These are phyloP conservation scores for Sporodiniella umbellata DNA, from an alignment of 371 early-diverging fungal genomes.

Conservation along the genomic window DNA sequence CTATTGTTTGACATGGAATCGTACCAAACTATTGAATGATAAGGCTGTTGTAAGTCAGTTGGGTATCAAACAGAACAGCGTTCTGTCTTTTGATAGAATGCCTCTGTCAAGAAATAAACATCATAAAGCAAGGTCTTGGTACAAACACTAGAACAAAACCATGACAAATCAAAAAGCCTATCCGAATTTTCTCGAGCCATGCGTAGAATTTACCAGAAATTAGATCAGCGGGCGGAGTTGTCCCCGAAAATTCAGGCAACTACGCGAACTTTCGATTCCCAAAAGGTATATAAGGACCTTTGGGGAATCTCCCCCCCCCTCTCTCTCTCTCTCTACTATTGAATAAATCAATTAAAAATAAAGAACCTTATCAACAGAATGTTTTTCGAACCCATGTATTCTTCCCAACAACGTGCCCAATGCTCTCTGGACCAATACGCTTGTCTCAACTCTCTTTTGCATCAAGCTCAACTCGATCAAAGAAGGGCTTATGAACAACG, in stretches of 20 bases:
- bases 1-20: conserved; percentile 24
- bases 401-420: neutral
- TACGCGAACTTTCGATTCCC: neutral
- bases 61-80: conserved; percentile 32
- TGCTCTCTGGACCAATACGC: conserved; percentile 31
- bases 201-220: neutral
- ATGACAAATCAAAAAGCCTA: neutral
- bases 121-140: conserved; percentile 21
- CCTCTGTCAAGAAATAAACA: conserved; percentile 29
- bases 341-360: neutral
- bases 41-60: conserved; percentile 31
- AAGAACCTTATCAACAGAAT: neutral
- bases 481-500: conserved; percentile 5
- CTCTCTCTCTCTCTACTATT: too few species aligned
- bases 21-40: conserved; percentile 24
- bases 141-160: neutral
- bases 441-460: conserved; percentile 22
- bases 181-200: neutral
- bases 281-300: too few species aligned
- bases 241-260: too few species aligned
- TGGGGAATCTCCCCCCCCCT: too few species aligned
- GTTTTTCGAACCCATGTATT: neutral
- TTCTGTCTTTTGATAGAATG: conserved; percentile 25
- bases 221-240: too few species aligned
- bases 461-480: conserved; percentile 13